These are phyloP conservation scores for Claviceps pazoutovae DNA, from an alignment of 2,329 filamentous ascomycete species.

Conservation along the genomic window DNA sequence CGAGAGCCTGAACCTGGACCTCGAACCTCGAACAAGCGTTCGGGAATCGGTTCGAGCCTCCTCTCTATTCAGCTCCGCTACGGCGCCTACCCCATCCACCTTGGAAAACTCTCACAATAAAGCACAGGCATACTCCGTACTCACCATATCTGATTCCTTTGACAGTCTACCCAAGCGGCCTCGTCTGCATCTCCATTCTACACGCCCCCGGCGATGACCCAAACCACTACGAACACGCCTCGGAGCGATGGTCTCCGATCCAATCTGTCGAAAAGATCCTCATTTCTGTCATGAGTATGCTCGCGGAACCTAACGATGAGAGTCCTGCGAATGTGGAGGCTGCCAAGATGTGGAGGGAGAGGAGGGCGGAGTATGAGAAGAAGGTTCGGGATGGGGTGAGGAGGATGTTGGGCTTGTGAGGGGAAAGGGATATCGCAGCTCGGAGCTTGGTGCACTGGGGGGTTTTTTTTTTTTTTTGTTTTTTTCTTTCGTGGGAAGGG, in stretches of 20 bases:
- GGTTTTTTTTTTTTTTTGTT: not conserved
- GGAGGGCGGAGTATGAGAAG: constrained; percentile 69
- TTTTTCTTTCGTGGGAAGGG: not conserved
- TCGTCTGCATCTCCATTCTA: constrained; percentile 96
- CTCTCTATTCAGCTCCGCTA: too few species aligned
- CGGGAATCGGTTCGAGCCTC: too few species aligned
- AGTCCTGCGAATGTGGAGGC: constrained; percentile 93
- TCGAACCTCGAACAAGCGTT: too few species aligned
- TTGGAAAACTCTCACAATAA: too few species aligned
- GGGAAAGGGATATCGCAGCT: too few species aligned
- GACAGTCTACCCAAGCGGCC: constrained; percentile 75
- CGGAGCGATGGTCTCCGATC: constrained; percentile 90
- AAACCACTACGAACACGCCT: constrained; percentile 94
- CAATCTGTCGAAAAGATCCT: constrained; percentile 97
- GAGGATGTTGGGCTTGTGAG: constrained; percentile 57
- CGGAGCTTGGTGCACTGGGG: too few species aligned
- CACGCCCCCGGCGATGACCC: constrained; percentile 94
- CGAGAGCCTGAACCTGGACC: too few species aligned
- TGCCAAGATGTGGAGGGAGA: constrained; percentile 89
- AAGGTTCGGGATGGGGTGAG: constrained; percentile 74
- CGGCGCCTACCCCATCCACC: too few species aligned
- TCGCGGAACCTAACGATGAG: constrained; percentile 94
- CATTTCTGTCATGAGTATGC: constrained; percentile 95
- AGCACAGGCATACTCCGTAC: not conserved
- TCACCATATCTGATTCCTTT: not conserved